Conservation (phyloP, 495 filamentous ascomycete genomes). For the Parathielavia hyrcaniae region DNA sequence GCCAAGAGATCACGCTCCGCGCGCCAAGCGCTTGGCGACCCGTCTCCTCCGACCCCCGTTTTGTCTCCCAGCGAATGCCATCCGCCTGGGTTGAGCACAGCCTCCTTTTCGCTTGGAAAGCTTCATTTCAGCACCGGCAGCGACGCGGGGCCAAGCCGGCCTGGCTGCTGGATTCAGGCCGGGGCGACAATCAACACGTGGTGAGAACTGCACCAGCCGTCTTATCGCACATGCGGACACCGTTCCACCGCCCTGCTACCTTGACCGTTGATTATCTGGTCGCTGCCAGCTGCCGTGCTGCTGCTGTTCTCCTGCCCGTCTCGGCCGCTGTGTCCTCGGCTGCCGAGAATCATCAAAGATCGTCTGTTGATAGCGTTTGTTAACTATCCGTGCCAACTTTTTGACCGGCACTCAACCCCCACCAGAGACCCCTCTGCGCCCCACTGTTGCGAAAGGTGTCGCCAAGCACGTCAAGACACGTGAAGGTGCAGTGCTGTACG, state of each 20-base stretch:
- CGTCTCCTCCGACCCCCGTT: slow-evolving; percentile 15
- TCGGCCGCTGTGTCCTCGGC: neutral
- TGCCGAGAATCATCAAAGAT: no score
- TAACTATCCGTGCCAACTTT: no score
- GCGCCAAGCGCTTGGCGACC: slow-evolving; percentile 22
- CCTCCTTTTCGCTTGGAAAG: slow-evolving; percentile 11
- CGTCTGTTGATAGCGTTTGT: no score
- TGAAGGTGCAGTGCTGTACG: neutral
- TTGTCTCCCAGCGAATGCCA: slow-evolving; percentile 14
- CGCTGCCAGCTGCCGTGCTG: no score
- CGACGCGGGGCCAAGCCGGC: neutral
- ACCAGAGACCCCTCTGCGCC: no score
- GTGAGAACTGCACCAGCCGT: neutral
- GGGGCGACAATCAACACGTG: slow-evolving; percentile 4
- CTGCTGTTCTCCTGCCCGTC: no score
- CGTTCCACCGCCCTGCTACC: no score
- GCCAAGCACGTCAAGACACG: no score
- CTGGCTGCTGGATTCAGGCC: neutral
- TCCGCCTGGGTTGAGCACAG: slow-evolving; percentile 15
- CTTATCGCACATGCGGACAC: no score
- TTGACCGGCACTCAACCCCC: no score
- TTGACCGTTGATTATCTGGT: neutral
- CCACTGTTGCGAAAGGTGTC: no score
- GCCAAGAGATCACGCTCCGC: slow-evolving; percentile 22
- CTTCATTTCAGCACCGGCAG: neutral